phyloP scores from a whole-genome alignment of 1,139 yeast genomes.

The Candida frijolesensis region DNA sequence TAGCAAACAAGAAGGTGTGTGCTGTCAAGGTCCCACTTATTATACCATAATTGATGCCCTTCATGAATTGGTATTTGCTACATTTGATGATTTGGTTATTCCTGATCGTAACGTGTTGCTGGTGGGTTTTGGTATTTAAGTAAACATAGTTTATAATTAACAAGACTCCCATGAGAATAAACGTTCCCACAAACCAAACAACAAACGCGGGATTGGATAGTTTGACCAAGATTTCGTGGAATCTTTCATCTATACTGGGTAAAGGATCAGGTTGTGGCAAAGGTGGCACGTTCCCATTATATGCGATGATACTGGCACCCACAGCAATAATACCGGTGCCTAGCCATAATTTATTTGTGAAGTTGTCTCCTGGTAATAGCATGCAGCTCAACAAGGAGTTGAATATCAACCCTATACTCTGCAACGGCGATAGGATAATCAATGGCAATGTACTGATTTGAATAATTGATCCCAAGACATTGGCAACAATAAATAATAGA shows the following conservation, averaged over 20 bases:
- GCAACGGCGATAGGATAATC: conserved; percentile 78
- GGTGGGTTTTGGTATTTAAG: conserved; percentile 11
- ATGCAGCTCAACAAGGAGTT: conserved; percentile 73
- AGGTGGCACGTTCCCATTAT: conserved; percentile 51
- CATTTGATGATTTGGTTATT: conserved; percentile 9
- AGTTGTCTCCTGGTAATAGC: conserved; percentile 65
- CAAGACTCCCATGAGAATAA: conserved; percentile 29
- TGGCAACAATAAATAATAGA: conserved; percentile 67
- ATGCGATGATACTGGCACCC: conserved; percentile 84
- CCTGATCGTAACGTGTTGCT: conserved; percentile 5
- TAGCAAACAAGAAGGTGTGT: conserved; percentile 82
- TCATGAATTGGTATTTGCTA: conserved; percentile 28
- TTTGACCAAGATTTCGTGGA: conserved; percentile 28
- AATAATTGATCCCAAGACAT: conserved; percentile 77
- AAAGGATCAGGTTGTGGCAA: conserved; percentile 24
- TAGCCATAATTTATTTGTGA: conserved; percentile 55
- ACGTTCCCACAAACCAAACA: conserved; percentile 42
- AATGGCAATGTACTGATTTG: conserved; percentile 85
- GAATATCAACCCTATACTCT: conserved; percentile 85
- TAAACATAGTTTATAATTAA: conserved; percentile 25
- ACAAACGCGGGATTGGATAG: conserved; percentile 32
- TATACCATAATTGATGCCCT: conserved; percentile 67
- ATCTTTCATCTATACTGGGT: conserved; percentile 25
- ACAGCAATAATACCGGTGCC: conserved; percentile 72
- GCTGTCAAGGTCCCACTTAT: conserved; percentile 83